Percentiles rank a stretch among this genome's conserved stretches.
Conservation (phyloP, 176 grass and related monocot species). For the Oryza rufipogon region DNA sequence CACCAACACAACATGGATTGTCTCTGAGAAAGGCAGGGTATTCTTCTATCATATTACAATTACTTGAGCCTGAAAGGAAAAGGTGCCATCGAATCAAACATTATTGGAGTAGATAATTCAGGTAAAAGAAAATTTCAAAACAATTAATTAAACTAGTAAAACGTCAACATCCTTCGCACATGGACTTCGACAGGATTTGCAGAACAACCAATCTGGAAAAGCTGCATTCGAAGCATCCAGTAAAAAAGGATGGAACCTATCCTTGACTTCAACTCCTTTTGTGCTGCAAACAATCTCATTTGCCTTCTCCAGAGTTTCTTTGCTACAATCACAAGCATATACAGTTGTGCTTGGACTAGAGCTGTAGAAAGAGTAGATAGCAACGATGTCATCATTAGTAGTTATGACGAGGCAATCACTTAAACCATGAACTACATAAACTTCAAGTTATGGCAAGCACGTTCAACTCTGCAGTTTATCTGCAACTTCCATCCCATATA, state of each 20-base stretch:
- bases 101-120: constrained; percentile 20
- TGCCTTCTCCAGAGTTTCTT: constrained; percentile 81
- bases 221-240: constrained; percentile 66
- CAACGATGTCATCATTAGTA: constrained; percentile 13
- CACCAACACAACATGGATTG: constrained; percentile 65
- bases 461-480: not conserved
- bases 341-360: constrained; percentile 64
- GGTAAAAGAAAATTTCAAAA: constrained; percentile 17
- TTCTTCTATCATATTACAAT: constrained; percentile 40
- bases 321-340: constrained; percentile 97
- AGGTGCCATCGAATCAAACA: constrained; percentile 1
- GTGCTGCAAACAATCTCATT: constrained; percentile 67
- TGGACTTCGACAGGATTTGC: constrained; percentile 61
- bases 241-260: constrained; percentile 68
- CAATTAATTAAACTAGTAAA: constrained; percentile 36
- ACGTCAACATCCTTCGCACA: constrained; percentile 31
- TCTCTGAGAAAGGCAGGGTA: constrained; percentile 37
- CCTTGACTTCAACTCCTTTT: constrained; percentile 43
- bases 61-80: constrained; percentile 52
- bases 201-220: constrained; percentile 94
- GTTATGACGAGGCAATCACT: not conserved
- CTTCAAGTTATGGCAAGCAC: too few species aligned
- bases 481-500: not conserved
- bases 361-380: constrained; percentile 59
- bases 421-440: too few species aligned